Evolutionary conservation across 768 basidiomycete genomes (phyloP), one percentile per base, ranked within the genome.

Genomic region (Flagelloscypha sp.): DNA sequence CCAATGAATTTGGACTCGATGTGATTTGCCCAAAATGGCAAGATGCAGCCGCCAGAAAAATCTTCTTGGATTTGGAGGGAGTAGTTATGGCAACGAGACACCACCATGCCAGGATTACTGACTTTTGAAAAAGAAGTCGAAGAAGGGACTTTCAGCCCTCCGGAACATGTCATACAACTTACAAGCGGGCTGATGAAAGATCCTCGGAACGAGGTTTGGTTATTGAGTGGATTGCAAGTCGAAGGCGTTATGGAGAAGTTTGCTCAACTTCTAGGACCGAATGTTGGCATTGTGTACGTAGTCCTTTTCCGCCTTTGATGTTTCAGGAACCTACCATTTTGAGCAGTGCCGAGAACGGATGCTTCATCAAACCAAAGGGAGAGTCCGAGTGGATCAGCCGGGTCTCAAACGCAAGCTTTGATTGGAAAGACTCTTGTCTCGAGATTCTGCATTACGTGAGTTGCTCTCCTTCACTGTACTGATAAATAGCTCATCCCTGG

Each of bases 381-480:
- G n/a, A n/a, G n/a, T 50, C 59, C 11, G 54, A 71, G 27, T 92
- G 89, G 89, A 68, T 85, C 42, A 82, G 76, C 45, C 83, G 87
- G 76, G 82, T 89, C 4, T 61, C 76, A 0, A 83, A 80, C 48
- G 68, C 80, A 46, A 84, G 88, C 53, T 54, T 86, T 49, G 74
- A 75, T 1, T 90, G 88, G 88, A 90, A 87, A 61, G 63, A 58
- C 4, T 62, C 81, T 0, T 90, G 85, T 54, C 53, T 85, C 36
- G 88, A 90, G 59, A 88, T 90, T 34, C 55, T 92, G 53, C 68
- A 79, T 48, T 92, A 90, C 50, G 87, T 89, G 41, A 33, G 83
- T 71, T 4, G 19, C 12, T 16, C 17, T 32, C 24, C 9, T 42
- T 30, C 16, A 12, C 36, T 24, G 21, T 11, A 10, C 1, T 10